phyloP scores from a whole-genome alignment of 139 green algal species.

The Chlamydomonas schloesseri region DNA sequence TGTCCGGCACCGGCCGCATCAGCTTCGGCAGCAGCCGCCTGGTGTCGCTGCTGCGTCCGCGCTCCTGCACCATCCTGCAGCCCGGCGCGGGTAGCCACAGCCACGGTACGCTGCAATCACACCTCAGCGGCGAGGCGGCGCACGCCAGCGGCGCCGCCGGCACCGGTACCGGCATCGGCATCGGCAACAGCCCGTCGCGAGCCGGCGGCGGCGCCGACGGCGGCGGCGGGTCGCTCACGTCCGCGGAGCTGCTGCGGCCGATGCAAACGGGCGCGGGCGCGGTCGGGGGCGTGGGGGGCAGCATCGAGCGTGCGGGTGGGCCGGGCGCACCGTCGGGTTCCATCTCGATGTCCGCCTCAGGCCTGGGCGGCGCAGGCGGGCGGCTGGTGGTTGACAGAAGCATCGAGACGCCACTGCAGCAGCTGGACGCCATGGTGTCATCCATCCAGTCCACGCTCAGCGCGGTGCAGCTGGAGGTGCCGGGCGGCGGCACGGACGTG shows the following conservation, averaged over 20 bases:
- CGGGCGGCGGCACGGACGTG: not conserved
- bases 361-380: not conserved
- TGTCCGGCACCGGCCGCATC: not conserved
- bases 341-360: too few species aligned
- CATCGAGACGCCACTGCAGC: constrained; percentile 22
- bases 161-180: not conserved
- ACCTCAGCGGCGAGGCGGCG: not conserved
- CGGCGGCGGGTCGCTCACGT: not conserved
- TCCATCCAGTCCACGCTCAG: constrained; percentile 28
- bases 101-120: too few species aligned
- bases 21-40: constrained; percentile 7
- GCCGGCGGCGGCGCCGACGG: not conserved
- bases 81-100: not conserved
- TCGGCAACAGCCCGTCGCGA: constrained; percentile 7
- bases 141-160: not conserved
- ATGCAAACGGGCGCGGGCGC: not conserved
- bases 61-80: not conserved
- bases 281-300: not conserved
- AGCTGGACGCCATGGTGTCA: constrained; percentile 35
- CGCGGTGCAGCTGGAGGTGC: constrained; percentile 21
- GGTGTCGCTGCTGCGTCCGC: constrained; percentile 30
- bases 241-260: not conserved
- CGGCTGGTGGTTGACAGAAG: not conserved
- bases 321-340: too few species aligned
- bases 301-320: too few species aligned